phyloP scores from a whole-genome alignment of 768 basidiomycete genomes.

The Lyophyllum shimeji region DNA sequence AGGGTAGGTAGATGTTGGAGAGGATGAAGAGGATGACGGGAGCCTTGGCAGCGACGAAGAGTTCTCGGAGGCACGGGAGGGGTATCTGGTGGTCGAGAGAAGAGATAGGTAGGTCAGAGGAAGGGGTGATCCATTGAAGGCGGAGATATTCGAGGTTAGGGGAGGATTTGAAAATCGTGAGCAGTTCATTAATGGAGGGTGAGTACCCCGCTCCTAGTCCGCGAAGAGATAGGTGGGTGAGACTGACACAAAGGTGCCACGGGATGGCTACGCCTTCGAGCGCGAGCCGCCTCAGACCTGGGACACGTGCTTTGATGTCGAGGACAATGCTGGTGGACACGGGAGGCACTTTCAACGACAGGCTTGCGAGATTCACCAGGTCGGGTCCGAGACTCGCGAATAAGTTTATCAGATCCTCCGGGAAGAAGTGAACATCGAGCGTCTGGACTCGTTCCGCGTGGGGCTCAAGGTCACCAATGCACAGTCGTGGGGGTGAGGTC shows the following conservation, averaged over 20 bases:
- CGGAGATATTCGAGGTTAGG: constrained; percentile 32
- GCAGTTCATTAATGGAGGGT: constrained; percentile 33
- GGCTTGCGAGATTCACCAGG: constrained; percentile 25
- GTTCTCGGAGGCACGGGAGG: constrained; percentile 26
- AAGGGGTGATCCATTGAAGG: constrained; percentile 27
- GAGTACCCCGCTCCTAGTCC: constrained; percentile 28
- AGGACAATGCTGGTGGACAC: constrained; percentile 23
- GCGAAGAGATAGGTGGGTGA: constrained; percentile 35
- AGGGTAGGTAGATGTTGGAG: constrained; percentile 19
- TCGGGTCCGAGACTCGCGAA: constrained; percentile 26
- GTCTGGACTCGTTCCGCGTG: constrained; percentile 30
- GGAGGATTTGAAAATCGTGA: constrained; percentile 30
- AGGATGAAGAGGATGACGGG: constrained; percentile 26
- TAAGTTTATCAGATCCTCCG: constrained; percentile 30
- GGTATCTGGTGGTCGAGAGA: constrained; percentile 7
- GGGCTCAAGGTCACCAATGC: constrained; percentile 23
- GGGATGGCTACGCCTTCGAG: constrained; percentile 34
- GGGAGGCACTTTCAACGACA: constrained; percentile 35
- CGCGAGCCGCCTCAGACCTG: constrained; percentile 29
- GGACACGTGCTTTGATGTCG: constrained; percentile 20
- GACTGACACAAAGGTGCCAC: constrained; percentile 31
- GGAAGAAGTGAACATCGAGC: constrained; percentile 37
- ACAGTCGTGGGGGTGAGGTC: constrained; percentile 25
- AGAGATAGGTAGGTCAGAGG: constrained; percentile 1
- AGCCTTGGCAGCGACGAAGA: constrained; percentile 28